phyloP scores from a whole-genome alignment of 805 yeast species.

The Sugiyamaella marilandica region DNA sequence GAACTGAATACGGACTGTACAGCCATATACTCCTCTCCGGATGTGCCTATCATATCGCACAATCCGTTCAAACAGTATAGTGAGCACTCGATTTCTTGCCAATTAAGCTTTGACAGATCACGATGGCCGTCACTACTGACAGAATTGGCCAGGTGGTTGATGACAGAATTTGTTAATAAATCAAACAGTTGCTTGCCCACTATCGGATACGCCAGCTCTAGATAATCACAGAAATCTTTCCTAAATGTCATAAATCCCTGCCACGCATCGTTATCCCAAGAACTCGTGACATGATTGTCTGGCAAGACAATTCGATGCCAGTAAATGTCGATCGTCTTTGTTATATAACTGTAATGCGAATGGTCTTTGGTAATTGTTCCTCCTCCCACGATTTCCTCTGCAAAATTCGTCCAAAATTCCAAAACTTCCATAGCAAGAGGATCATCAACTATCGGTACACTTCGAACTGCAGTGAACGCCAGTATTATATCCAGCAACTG shows the following conservation, averaged over 20 bases:
- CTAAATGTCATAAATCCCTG: slow-evolving; percentile 67
- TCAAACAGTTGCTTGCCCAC: slow-evolving; percentile 51
- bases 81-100: slow-evolving; percentile 54
- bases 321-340: slow-evolving; percentile 54
- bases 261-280: slow-evolving; percentile 34
- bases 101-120: slow-evolving; percentile 17
- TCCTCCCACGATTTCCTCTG: slow-evolving; percentile 30
- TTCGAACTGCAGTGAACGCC: slow-evolving; percentile 15
- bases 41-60: slow-evolving; percentile 45
- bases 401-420: slow-evolving; percentile 33
- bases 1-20: slow-evolving; percentile 28
- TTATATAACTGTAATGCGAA: slow-evolving; percentile 27
- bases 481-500: slow-evolving; percentile 11
- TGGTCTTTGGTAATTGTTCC: slow-evolving; percentile 28
- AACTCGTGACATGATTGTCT: not conserved
- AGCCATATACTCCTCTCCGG: slow-evolving; percentile 30
- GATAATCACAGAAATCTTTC: slow-evolving; percentile 68
- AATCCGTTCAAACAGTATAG: slow-evolving; percentile 54
- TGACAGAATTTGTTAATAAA: slow-evolving; percentile 32
- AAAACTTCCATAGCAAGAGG: slow-evolving; percentile 27
- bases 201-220: slow-evolving; percentile 65
- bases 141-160: slow-evolving; percentile 6
- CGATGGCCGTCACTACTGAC: not conserved
- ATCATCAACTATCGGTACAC: slow-evolving; percentile 27
- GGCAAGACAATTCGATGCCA: slow-evolving; percentile 59